A percentile compares a stretch with the other conserved stretches of the same genome.
Conservation (phyloP, 148 eudicot genomes). For the Mesembryanthemum crystallinum region DNA sequence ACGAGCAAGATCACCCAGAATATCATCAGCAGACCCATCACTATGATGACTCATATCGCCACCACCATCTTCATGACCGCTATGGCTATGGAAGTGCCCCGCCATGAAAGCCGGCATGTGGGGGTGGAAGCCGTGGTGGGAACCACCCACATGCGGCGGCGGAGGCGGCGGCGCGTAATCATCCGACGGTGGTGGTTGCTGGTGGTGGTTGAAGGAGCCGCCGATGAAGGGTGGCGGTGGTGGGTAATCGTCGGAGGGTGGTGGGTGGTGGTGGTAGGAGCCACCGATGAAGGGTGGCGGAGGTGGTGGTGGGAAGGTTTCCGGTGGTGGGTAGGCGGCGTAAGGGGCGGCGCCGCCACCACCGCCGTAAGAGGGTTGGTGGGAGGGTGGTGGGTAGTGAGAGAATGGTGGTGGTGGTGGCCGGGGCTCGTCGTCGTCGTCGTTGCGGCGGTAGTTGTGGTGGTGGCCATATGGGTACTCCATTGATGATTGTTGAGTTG, state of each 20-base stretch:
- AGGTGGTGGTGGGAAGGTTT: conserved; percentile 25
- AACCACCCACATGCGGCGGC: conserved; percentile 2
- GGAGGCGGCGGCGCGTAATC: no score
- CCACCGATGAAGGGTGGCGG: neutral
- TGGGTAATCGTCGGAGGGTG: conserved; percentile 25
- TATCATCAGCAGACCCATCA: neutral
- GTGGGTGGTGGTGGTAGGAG: no score
- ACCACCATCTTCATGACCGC: no score
- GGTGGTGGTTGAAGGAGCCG: no score
- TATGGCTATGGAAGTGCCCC: conserved; percentile 27
- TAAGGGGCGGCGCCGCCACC: no score
- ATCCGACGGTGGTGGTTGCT: no score
- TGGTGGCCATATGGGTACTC: conserved; percentile 31
- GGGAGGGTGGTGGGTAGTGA: neutral
- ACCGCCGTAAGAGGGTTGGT: neutral
- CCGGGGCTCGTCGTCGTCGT: neutral
- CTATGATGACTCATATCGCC: neutral
- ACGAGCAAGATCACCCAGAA: conserved; percentile 15
- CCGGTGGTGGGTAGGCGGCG: conserved; percentile 32
- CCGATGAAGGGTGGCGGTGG: conserved; percentile 9
- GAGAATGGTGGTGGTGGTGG: conserved; percentile 3
- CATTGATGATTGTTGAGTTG: neutral
- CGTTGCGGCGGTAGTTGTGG: conserved; percentile 23
- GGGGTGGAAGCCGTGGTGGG: conserved; percentile 38
- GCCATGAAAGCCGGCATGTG: conserved; percentile 44